Base-by-base conservation (phyloP, 2,329 filamentous ascomycete species). In the Neofusicoccum umdonicola region DNA sequence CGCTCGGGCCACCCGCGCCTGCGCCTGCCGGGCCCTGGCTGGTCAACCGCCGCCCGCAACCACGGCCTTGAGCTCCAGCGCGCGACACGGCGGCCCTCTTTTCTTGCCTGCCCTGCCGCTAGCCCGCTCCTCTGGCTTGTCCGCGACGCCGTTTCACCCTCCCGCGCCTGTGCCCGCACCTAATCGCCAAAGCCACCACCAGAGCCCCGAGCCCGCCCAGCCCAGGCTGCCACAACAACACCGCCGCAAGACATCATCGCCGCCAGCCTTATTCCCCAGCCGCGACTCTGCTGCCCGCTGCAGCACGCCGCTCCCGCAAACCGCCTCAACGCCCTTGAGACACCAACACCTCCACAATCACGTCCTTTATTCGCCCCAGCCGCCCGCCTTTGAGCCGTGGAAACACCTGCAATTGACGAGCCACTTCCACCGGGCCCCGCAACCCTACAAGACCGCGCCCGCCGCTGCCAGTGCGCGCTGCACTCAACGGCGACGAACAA, bases 351-450 rank as follows among this genome's bases (percentile, higher is more conserved):
- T 39, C 4, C 58, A 51, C 58, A 42, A 42, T 17, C 58, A 37
- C 22, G 2, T 15, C 39, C 58, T 62, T 62, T 62, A 62, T 62
- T 37, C 44, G 13, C 17, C 47, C 9, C 13, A 3, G 7, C 17
- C 13, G 17, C 8, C 13, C 7, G 42, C 58, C 45, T 51, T 62
- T 62, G 58, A 62, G 9, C 58, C 5, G 34, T 42, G 58, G 45
- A 62, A 62, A 62, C 58, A 8, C 19, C 58, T 42, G 45, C 58
- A 34, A 62, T 62, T 62, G 58, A 51, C 58, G 45, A 42, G 34
- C 47, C 34, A 35, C 34, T 42, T 51, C 58, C 17, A 19, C n/a
- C 42, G 22, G 31, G 45, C 58, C 44, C 44, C 45, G 58, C 58
- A 3, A 27, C 27, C 58, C 58, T 62, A 62, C 58, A 62, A 62